phyloP scores from a whole-genome alignment of 192 early-diverging fungal species.

The Backusella circina region DNA sequence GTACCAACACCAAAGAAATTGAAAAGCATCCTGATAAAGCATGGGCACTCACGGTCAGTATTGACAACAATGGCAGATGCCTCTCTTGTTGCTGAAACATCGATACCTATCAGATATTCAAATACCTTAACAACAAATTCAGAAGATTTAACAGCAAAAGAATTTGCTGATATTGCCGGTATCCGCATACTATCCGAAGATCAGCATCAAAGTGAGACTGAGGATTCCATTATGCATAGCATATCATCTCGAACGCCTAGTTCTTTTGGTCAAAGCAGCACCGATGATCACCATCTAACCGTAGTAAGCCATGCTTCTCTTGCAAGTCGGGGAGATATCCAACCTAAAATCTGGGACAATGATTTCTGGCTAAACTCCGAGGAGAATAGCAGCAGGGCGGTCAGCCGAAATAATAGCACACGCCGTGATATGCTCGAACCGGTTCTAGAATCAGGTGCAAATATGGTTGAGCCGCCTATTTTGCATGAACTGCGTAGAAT shows the following conservation, averaged over 20 bases:
- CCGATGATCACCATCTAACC: neutral
- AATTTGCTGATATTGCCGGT: slow-evolving; percentile 35
- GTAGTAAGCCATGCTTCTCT: neutral
- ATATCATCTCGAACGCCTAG: neutral
- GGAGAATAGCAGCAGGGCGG: neutral
- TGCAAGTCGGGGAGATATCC: neutral
- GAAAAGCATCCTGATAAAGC: neutral
- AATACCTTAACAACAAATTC: slow-evolving; percentile 19
- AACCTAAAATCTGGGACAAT: neutral
- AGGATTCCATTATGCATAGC: neutral
- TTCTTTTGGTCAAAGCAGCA: neutral
- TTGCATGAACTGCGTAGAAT: slow-evolving; percentile 16
- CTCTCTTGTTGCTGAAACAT: neutral
- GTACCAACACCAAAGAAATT: neutral
- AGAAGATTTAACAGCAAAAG: slow-evolving; percentile 30
- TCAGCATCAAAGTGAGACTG: neutral
- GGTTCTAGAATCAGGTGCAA: neutral
- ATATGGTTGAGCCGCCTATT: neutral
- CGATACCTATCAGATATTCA: neutral
- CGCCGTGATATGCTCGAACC: neutral
- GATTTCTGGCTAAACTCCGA: neutral
- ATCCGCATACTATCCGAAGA: slow-evolving; percentile 25
- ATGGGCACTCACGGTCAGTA: neutral
- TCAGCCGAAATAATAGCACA: neutral
- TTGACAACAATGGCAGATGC: neutral